Conservation (phyloP, 768 basidiomycete genomes). For the Hericium alpestre region DNA sequence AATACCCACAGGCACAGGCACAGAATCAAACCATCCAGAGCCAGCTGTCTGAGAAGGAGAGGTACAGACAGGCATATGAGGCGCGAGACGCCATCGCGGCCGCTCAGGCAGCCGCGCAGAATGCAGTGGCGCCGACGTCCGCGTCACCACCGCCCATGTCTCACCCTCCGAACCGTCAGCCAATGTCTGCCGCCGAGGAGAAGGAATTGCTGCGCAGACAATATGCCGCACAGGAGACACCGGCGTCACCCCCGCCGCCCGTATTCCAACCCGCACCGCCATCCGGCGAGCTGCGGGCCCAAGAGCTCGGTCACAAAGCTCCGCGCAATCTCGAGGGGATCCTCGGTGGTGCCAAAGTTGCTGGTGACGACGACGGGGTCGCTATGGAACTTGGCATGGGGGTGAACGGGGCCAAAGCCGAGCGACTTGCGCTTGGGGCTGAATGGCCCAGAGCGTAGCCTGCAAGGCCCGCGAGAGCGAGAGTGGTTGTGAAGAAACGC, state of each 20-base stretch:
- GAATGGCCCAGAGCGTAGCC: conserved; percentile 8
- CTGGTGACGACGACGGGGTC: conserved; percentile 27
- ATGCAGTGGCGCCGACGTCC: conserved; percentile 14
- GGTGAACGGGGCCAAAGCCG: conserved; percentile 74
- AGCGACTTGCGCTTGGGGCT: conserved; percentile 64
- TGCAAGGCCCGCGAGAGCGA: conserved; percentile 15
- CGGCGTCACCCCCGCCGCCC: conserved; percentile 14
- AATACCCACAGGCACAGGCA: conserved; percentile 6
- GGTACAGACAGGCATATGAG: conserved; percentile 51
- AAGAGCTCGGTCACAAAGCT: conserved; percentile 46
- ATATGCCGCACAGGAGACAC: conserved; percentile 31
- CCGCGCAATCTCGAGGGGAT: conserved; percentile 53
- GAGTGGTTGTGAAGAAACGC: conserved; percentile 7
- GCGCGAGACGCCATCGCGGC: conserved; percentile 50
- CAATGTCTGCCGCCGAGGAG: conserved; percentile 28
- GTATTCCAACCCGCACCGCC: conserved; percentile 17
- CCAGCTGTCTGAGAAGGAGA: conserved; percentile 55
- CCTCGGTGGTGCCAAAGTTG: conserved; percentile 17
- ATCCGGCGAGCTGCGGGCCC: conserved; percentile 13
- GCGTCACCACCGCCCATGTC: neutral
- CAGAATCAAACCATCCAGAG: neutral
- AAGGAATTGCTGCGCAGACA: conserved; percentile 48
- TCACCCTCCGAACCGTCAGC: neutral
- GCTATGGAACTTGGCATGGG: conserved; percentile 58
- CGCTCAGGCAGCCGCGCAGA: conserved; percentile 7